Base-by-base conservation (phyloP, 78 protist genomes). In the Kipferlia bialata region DNA sequence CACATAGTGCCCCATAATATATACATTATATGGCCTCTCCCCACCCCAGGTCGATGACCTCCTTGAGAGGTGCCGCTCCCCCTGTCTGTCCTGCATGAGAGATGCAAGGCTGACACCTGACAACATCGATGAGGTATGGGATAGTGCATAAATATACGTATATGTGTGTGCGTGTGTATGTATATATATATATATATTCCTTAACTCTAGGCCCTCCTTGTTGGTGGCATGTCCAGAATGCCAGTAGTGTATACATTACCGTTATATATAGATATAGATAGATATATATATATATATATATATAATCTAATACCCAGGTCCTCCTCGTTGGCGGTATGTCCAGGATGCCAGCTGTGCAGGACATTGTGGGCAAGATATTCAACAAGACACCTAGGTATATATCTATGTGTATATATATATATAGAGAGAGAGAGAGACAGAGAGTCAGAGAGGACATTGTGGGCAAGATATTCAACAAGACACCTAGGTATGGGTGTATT, bases 131-230 rank as follows among this genome's bases (percentile, higher is more conserved):
- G 97, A 93, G 59, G n/a, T n/a, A n/a, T n/a, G n/a, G n/a, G n/a
- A n/a, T n/a, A n/a, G n/a, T n/a, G n/a, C n/a, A n/a, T n/a, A n/a
- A n/a, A n/a, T n/a, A n/a, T n/a, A n/a, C n/a, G n/a, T n/a, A n/a
- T n/a, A n/a, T n/a, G n/a, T n/a, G n/a, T n/a, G n/a, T n/a, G n/a
- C n/a, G n/a, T n/a, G n/a, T n/a, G n/a, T n/a, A n/a, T n/a, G n/a
- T n/a, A n/a, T n/a, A n/a, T n/a, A n/a, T n/a, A n/a, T n/a, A n/a
- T n/a, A n/a, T n/a, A n/a, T n/a, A n/a, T n/a, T n/a, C n/a, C n/a
- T n/a, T n/a, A n/a, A n/a, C n/a, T n/a, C n/a, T n/a, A 93, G 59
- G 98, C 93, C 32, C 45, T 96, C 57, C 86, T 96, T 13, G 97
- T 96, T 38, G 99, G 87, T 20, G 74, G 74, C 44, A 45, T 54